Conservation (phyloP, 495 filamentous ascomycete species). For the Evansstolkia leycettana region DNA sequence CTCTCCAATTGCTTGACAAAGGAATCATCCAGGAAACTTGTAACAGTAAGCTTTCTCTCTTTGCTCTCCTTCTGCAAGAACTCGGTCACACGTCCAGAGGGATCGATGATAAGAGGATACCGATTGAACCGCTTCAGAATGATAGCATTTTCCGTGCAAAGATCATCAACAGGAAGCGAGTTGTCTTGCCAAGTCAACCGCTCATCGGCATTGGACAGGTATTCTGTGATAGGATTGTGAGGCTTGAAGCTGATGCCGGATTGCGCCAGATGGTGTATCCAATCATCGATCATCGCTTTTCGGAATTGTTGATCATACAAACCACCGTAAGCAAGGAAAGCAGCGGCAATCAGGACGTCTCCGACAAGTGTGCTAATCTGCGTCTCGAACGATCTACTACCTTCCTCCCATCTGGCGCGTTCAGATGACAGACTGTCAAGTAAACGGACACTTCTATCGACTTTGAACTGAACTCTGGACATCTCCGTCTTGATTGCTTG, state of each 20-base stretch:
- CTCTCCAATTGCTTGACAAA: constrained; percentile 97
- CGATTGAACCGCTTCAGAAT: constrained; percentile 95
- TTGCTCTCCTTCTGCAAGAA: constrained; percentile 91
- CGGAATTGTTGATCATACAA: constrained; percentile 97
- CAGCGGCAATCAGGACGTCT: constrained; percentile 86
- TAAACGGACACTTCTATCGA: constrained; percentile 86
- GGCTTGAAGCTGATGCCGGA: constrained; percentile 88
- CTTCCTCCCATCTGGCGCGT: constrained; percentile 84
- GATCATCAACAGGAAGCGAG: constrained; percentile 93
- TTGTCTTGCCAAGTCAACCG: constrained; percentile 88
- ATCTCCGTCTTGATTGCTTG: constrained; percentile 96
- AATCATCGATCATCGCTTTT: constrained; percentile 94
- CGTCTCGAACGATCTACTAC: constrained; percentile 94
- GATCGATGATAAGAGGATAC: constrained; percentile 96
- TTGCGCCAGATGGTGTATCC: constrained; percentile 79
- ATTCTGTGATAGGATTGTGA: constrained; percentile 90
- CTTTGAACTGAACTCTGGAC: constrained; percentile 91
- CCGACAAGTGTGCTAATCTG: constrained; percentile 95
- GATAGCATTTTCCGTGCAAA: constrained; percentile 98
- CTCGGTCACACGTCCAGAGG: constrained; percentile 84
- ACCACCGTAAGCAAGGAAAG: constrained; percentile 95
- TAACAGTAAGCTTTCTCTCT: constrained; percentile 86
- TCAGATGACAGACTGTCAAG: constrained; percentile 93
- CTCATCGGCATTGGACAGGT: constrained; percentile 93
- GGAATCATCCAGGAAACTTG: constrained; percentile 94